Percentiles rank a stretch among this genome's conserved stretches.
Conservation (phyloP, 371 early-diverging fungal species). For the Batkoa obscura region DNA sequence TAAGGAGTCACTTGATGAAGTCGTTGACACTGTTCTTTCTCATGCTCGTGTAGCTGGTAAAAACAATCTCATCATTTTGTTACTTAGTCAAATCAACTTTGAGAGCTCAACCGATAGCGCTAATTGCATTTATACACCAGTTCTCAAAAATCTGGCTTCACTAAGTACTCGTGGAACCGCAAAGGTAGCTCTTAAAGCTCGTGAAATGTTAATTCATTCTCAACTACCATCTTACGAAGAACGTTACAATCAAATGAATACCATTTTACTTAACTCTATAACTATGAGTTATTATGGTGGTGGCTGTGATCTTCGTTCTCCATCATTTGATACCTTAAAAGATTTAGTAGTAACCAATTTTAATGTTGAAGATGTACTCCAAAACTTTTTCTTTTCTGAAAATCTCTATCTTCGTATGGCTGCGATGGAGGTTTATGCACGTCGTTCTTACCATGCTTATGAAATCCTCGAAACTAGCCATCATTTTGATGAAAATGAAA, state of each 20-base stretch:
- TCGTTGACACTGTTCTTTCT: constrained; percentile 53
- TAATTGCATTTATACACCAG: constrained; percentile 52
- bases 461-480: constrained; percentile 66
- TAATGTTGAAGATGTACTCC: constrained; percentile 87
- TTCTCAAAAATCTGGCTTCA: constrained; percentile 65
- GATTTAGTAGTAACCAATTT: constrained; percentile 82
- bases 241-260: constrained; percentile 62
- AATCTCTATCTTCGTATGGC: constrained; percentile 62
- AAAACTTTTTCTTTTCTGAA: constrained; percentile 77
- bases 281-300: constrained; percentile 61
- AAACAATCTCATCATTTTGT: constrained; percentile 47
- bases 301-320: constrained; percentile 42
- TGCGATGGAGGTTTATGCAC: constrained; percentile 87
- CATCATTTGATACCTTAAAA: constrained; percentile 63
- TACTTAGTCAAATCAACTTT: constrained; percentile 62
- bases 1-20: constrained; percentile 62
- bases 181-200: constrained; percentile 81
- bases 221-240: constrained; percentile 87
- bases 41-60: constrained; percentile 65
- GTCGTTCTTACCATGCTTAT: constrained; percentile 92
- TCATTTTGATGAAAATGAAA: constrained; percentile 28
- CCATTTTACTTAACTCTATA: constrained; percentile 58
- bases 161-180: constrained; percentile 54
- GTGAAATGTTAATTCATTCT: constrained; percentile 79
- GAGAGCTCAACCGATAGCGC: constrained; percentile 34